phyloP scores from a whole-genome alignment of 108 stramenopile species.

The Cyclotella cryptica region DNA sequence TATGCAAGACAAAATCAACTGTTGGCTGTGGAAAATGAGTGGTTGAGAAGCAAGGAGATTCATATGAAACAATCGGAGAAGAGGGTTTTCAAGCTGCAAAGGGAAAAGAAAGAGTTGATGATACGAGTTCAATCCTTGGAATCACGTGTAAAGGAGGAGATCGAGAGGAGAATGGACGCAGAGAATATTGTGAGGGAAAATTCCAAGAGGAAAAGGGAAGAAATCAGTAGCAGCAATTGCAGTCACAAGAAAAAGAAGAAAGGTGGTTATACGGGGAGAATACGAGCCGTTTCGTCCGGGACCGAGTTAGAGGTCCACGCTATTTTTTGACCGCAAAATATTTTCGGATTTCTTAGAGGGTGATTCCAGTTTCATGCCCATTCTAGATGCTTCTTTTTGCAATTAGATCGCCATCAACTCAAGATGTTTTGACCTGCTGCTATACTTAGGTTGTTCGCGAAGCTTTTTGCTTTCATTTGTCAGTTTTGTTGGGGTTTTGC shows the following conservation, averaged over 20 bases:
- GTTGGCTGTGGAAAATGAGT: constrained; percentile 15
- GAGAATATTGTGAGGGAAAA: constrained; percentile 1
- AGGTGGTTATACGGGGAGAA: not conserved
- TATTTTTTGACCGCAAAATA: constrained; percentile 1
- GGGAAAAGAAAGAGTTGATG: not conserved
- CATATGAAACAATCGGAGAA: not conserved
- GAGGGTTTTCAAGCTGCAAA: not conserved
- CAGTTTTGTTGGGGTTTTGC: too few relatives aligned
- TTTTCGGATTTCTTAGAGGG: not conserved
- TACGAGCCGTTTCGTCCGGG: constrained; percentile 5
- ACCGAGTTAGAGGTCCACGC: constrained; percentile 9
- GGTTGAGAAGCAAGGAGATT: not conserved
- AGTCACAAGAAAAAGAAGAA: constrained; percentile 3
- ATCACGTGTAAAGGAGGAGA: not conserved
- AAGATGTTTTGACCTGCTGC: too few relatives aligned
- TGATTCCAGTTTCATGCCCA: too few relatives aligned
- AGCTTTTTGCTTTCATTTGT: too few relatives aligned
- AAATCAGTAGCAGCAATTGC: not conserved
- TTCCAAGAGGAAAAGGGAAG: not conserved
- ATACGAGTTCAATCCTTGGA: not conserved
- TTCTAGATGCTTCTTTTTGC: too few relatives aligned
- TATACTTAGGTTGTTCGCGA: too few relatives aligned
- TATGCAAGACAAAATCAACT: not conserved
- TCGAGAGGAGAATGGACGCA: not conserved
- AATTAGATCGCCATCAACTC: too few relatives aligned